Evolutionary conservation across 2,329 filamentous ascomycete genomes (phyloP), one percentile per base, ranked within the genome.

Genomic region (Harringtonia aguacate): DNA sequence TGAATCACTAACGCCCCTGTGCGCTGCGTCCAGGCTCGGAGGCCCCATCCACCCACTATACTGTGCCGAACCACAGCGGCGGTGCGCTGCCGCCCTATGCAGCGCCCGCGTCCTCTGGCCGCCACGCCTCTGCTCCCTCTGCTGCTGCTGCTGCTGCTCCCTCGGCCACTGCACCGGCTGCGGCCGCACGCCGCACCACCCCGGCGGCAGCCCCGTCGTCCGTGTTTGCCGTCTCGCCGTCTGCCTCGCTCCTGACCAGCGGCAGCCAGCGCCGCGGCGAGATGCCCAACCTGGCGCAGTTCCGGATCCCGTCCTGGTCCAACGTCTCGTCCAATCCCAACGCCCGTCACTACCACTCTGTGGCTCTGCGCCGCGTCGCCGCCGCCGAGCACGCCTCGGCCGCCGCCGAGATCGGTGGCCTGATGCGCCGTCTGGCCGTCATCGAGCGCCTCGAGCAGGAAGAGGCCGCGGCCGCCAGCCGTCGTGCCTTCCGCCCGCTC

Each of bases 31-130:
- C 51, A 79, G 74, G 75, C 49, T 84, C 79, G 43, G 78, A 81
- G 43, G 74, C 70, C 3, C 80, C 80, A 5, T 78, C 78, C 1
- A 81, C 83, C 56, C 75, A 77, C 55, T 77, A 77, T 17, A 69
- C 66, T 42, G 64, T 67, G 29, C 66, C 62, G 13, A 53, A 65
- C 51, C 54, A 59, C 34, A 70, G 24, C 15, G 43, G 37, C 46
- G 41, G 75, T 49, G 55, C 63, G 31, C 60, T 68, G n/a, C 74
- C 75, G 6, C 61, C 70, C 10, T 77, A 78, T 52, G 64, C 70
- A 10, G 70, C 70, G 36, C 57, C 54, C 47, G 70, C 70, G 38
- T 56, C 53, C 9, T 8, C 17, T 14, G 12, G 21, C 17, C 10
- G 29, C 29, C n/a, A 5, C n/a, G n/a, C n/a, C n/a, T n/a, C n/a